Conservation (phyloP, 108 stramenopile genomes). For the Fistulifera solaris region DNA sequence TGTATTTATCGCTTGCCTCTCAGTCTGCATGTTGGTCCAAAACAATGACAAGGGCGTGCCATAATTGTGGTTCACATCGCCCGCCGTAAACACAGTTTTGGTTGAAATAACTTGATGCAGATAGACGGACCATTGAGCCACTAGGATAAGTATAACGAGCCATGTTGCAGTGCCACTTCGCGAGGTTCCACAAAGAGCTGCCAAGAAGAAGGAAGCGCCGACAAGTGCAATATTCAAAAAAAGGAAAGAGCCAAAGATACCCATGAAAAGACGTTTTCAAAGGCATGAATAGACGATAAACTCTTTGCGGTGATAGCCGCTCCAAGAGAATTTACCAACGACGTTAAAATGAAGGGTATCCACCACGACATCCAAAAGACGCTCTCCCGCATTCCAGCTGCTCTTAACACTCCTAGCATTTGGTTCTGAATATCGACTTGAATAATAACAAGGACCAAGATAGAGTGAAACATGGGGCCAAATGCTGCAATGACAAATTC, state of each 20-base stretch:
- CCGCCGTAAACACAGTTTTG: slow-evolving; percentile 3
- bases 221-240: slow-evolving; percentile 36
- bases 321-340: slow-evolving; percentile 23
- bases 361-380: slow-evolving; percentile 40
- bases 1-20: neutral
- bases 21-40: neutral
- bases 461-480: slow-evolving; percentile 28
- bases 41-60: slow-evolving; percentile 5
- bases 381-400: slow-evolving; percentile 25
- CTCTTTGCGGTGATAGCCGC: slow-evolving; percentile 21
- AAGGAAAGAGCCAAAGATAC: slow-evolving; percentile 24
- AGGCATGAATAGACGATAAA: slow-evolving; percentile 22
- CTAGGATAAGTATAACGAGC: slow-evolving; percentile 21
- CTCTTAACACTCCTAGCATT: slow-evolving; percentile 30
- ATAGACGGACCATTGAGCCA: slow-evolving; percentile 6
- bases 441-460: slow-evolving; percentile 29
- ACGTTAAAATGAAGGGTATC: slow-evolving; percentile 16
- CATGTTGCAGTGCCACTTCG: slow-evolving; percentile 13
- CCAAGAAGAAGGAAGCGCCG: slow-evolving; percentile 33
- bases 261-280: slow-evolving; percentile 17
- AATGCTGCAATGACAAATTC: slow-evolving; percentile 6
- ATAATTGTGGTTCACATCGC: neutral
- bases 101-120: slow-evolving; percentile 5
- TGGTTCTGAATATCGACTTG: slow-evolving; percentile 29
- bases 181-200: slow-evolving; percentile 27